Evolutionary conservation across 192 early-diverging fungal genomes (phyloP).

Genomic region (Jimgerdemannia lactiflua): DNA sequence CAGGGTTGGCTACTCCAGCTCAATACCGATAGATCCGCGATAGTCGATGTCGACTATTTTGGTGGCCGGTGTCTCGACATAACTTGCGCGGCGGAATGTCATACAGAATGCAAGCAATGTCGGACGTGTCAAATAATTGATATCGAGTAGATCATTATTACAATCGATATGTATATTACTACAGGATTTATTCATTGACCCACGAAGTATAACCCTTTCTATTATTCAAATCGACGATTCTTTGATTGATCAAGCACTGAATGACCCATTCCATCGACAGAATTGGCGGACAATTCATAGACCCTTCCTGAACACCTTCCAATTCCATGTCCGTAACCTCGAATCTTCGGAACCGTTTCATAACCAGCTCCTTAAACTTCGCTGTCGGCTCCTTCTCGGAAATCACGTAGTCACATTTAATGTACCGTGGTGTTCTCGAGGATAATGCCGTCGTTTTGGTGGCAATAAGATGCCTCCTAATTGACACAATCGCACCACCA

Average conservation of each 20-base stretch:
- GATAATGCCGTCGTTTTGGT: not conserved
- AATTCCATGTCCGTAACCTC: too few relatives aligned
- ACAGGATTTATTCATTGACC: too few relatives aligned
- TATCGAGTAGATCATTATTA: too few relatives aligned
- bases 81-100: too few relatives aligned
- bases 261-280: not conserved
- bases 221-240: not conserved
- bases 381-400: not conserved
- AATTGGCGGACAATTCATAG: not conserved
- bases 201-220: not conserved
- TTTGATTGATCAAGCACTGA: not conserved
- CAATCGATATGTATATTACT: too few relatives aligned
- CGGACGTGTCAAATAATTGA: too few relatives aligned
- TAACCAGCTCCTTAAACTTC: not conserved
- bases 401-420: not conserved
- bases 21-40: too few relatives aligned
- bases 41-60: too few relatives aligned
- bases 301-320: too few relatives aligned
- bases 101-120: too few relatives aligned
- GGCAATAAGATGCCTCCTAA: not conserved
- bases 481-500: not conserved
- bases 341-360: not conserved
- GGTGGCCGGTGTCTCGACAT: too few relatives aligned
- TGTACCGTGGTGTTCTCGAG: not conserved
- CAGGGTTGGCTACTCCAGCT: too few relatives aligned